These are phyloP conservation scores for Coffea eugenioides DNA, from an alignment of 257 asterid species.

Conservation along the genomic window DNA sequence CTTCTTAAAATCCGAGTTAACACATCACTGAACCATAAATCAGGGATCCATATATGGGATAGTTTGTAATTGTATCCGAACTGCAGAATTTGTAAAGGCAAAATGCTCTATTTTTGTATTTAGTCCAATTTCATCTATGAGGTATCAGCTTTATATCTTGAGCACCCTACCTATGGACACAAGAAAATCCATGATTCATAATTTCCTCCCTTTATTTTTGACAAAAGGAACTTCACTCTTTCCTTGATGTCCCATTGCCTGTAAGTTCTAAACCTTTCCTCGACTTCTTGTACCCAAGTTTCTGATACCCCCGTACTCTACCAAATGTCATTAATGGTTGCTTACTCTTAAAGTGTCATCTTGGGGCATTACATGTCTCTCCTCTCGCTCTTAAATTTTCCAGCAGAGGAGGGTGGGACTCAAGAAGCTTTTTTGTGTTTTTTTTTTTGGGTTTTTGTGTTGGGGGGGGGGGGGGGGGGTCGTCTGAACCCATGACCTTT, in stretches of 20 bases:
- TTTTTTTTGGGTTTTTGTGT: no score
- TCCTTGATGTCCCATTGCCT: neutral
- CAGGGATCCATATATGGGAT: neutral
- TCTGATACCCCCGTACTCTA: neutral
- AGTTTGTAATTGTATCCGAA: neutral
- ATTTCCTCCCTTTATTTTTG: no score
- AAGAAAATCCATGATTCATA: neutral
- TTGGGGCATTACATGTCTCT: neutral
- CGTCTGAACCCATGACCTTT: no score
- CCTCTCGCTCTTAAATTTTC: no score
- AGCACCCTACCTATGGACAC: neutral
- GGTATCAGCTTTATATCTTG: neutral
- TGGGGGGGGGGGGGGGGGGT: no score
- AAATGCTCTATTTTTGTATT: neutral
- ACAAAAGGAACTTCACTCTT: neutral
- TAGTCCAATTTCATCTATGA: neutral
- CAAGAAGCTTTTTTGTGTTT: no score
- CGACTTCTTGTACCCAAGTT: neutral
- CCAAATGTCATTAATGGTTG: neutral
- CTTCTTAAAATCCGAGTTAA: neutral
- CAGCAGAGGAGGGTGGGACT: no score
- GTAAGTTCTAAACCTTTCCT: neutral
- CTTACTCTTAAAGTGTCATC: neutral
- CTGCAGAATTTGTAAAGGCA: neutral
- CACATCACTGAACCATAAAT: neutral